phyloP scores from a whole-genome alignment of 345 rosid species.

The Rhodamnia rubescens region DNA sequence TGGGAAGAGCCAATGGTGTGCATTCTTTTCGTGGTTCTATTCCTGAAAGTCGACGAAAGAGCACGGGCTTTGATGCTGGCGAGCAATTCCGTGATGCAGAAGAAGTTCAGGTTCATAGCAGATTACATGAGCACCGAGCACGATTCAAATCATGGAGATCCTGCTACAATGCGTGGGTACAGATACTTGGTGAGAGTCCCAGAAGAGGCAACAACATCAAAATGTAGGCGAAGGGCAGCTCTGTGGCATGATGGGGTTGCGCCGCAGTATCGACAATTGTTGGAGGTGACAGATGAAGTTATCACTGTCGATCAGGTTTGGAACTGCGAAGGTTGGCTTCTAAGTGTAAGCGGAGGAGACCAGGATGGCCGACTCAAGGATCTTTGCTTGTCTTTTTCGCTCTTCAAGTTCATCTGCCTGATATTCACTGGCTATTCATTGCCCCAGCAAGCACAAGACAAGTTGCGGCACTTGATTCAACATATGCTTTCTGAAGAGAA shows the following conservation, averaged over 20 bases:
- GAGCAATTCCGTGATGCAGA: background rate
- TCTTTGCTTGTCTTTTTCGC: background rate
- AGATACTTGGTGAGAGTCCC: background rate
- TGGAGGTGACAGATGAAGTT: background rate
- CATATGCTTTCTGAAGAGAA: background rate
- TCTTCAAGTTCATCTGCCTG: background rate
- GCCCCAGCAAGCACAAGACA: fast-evolving
- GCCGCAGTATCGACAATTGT: background rate
- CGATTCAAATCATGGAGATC: too few relatives aligned
- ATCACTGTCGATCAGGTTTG: background rate
- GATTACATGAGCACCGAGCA: background rate
- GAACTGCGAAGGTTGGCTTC: background rate
- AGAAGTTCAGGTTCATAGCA: background rate
- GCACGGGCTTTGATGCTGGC: background rate
- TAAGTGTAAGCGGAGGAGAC: background rate
- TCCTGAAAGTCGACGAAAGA: background rate
- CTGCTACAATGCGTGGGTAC: background rate
- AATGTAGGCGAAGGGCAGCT: background rate
- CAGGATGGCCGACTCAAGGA: background rate
- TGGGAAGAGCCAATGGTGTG: background rate
- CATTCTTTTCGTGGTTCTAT: background rate
- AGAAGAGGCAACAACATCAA: background rate
- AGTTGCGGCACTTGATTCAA: background rate
- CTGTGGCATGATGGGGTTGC: background rate
- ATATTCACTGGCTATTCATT: background rate